These are phyloP conservation scores for Platismatia glauca DNA, from an alignment of 495 filamentous ascomycete species.

Conservation along the genomic window DNA sequence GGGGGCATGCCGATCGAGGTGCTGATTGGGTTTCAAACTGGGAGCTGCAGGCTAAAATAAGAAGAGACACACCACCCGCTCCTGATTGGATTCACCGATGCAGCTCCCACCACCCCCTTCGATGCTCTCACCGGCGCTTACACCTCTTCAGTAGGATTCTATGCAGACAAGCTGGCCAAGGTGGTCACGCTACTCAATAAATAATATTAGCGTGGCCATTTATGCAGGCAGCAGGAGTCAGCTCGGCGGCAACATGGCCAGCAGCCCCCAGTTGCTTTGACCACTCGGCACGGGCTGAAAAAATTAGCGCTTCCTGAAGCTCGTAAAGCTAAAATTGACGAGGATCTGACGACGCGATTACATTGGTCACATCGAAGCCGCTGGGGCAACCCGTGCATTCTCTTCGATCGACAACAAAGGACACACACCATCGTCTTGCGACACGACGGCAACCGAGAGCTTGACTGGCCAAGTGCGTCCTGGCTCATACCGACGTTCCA, in stretches of 20 bases:
- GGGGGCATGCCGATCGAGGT: background rate
- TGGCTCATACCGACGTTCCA: background rate
- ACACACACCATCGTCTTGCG: background rate
- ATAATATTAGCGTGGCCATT: background rate
- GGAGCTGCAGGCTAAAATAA: slow-evolving; percentile 3
- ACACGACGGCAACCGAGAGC: background rate
- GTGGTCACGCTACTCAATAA: slow-evolving; percentile 2
- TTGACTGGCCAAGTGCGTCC: background rate
- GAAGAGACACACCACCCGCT: background rate
- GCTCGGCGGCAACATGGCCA: slow-evolving; percentile 3
- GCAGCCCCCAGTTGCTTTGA: background rate
- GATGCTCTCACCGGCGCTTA: slow-evolving; percentile 6
- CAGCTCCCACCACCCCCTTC: background rate
- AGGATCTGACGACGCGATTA: background rate
- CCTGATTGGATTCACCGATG: slow-evolving; percentile 8
- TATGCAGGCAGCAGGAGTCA: slow-evolving; percentile 5
- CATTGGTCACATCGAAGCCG: slow-evolving; percentile 5
- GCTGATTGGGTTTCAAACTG: slow-evolving; percentile 1
- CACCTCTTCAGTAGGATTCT: slow-evolving; percentile 1
- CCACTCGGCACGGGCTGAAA: slow-evolving; percentile 1
- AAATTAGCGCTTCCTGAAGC: slow-evolving; percentile 1
- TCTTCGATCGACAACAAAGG: background rate
- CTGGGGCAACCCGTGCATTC: background rate
- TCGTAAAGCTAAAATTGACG: slow-evolving; percentile 2
- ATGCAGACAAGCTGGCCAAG: slow-evolving; percentile 2